Conservation (phyloP, 257 asterid species). For the Ehretia macrophylla region DNA sequence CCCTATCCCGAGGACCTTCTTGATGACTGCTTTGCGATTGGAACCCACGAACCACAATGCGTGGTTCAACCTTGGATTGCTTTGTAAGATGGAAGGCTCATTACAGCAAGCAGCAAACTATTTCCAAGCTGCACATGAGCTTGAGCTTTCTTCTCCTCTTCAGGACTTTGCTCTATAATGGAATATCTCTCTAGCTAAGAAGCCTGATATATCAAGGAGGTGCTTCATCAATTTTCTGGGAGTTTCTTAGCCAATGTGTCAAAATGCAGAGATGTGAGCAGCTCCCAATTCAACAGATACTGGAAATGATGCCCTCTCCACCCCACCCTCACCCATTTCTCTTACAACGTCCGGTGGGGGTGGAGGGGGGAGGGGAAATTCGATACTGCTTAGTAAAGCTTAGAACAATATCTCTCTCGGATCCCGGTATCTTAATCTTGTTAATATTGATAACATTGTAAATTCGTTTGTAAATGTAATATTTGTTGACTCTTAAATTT, state of each 20-base stretch:
- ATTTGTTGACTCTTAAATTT: too few species aligned
- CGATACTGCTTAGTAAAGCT: not conserved
- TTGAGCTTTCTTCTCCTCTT: conserved; percentile 72
- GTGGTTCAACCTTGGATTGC: conserved; percentile 63
- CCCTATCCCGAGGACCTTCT: conserved; percentile 66
- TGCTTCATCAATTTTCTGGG: not conserved
- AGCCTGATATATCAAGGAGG: not conserved
- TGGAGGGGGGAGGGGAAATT: not conserved
- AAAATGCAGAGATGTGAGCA: not conserved
- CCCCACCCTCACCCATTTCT: not conserved
- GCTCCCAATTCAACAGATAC: too few species aligned
- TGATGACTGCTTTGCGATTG: conserved; percentile 75
- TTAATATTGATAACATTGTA: not conserved
- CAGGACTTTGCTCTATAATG: conserved; percentile 35
- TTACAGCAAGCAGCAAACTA: conserved; percentile 72
- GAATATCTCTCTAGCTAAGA: not conserved
- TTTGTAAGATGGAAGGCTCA: conserved; percentile 65
- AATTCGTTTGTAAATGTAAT: not conserved
- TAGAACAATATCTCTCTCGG: not conserved
- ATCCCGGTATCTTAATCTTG: not conserved
- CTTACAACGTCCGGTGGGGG: not conserved
- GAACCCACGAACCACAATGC: conserved; percentile 79
- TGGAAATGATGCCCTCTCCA: not conserved
- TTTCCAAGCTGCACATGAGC: conserved; percentile 91
- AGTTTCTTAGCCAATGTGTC: too few species aligned